A percentile compares a stretch with the other conserved stretches of the same genome.
Conservation (phyloP, 164 flowering plant species). For the Houttuynia cordata region DNA sequence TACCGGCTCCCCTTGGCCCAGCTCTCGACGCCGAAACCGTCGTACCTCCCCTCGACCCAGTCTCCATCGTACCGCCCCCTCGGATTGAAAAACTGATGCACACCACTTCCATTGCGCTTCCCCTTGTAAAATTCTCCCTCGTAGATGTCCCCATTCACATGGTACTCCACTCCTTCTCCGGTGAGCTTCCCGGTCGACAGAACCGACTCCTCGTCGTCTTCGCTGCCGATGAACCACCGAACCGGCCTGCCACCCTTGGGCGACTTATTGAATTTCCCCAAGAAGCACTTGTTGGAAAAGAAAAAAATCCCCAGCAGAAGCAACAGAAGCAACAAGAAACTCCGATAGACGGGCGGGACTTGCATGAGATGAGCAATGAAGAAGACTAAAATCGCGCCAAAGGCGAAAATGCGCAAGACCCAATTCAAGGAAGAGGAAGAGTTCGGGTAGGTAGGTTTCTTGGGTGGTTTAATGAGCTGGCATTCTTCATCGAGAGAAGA, state of each 20-base stretch:
- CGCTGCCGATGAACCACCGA: constrained; percentile 65
- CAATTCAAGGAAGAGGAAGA: not conserved
- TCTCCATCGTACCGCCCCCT: constrained; percentile 92
- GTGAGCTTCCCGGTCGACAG: constrained; percentile 12
- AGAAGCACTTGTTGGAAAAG: constrained; percentile 22
- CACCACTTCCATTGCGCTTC: constrained; percentile 80
- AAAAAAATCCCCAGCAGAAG: not conserved
- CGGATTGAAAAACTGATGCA: constrained; percentile 44
- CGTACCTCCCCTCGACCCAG: constrained; percentile 85
- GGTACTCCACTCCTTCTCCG: constrained; percentile 68
- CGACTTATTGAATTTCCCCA: constrained; percentile 6
- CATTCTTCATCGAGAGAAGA: constrained; percentile 37
- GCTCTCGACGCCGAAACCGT: constrained; percentile 84
- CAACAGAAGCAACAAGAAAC: constrained; percentile 36
- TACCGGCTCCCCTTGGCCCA: constrained; percentile 88
- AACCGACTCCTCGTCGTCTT: not conserved
- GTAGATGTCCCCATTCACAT: constrained; percentile 83
- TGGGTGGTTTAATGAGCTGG: constrained; percentile 9
- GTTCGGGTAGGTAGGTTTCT: constrained; percentile 16
- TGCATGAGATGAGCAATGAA: constrained; percentile 29
- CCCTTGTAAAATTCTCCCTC: constrained; percentile 91
- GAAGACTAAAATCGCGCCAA: constrained; percentile 10
- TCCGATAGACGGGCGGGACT: constrained; percentile 51
- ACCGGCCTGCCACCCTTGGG: constrained; percentile 26
- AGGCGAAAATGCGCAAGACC: not conserved